A percentile compares a stretch with the other conserved stretches of the same genome.
These are phyloP conservation scores for Pneumocystis murina DNA, from an alignment of 1,139 yeast species.

Conservation along the genomic window DNA sequence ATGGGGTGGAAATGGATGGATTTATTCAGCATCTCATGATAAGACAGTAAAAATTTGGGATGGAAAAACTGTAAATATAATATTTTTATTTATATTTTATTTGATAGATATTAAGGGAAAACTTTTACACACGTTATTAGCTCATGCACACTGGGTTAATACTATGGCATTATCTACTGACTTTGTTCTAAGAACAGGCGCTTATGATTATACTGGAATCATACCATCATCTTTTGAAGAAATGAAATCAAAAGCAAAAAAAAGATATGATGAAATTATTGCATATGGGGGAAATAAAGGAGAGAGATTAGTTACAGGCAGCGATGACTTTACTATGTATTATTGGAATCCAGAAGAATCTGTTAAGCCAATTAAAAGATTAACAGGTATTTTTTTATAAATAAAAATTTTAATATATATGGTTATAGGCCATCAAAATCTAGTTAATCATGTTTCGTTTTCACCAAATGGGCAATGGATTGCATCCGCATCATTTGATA, in stretches of 20 bases:
- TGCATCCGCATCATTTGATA: slow-evolving; percentile 90
- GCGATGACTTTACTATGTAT: slow-evolving; percentile 96
- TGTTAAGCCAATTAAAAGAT: slow-evolving; percentile 70
- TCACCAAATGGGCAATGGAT: slow-evolving; percentile 89
- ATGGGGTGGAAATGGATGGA: slow-evolving; percentile 84
- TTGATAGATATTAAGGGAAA: slow-evolving; percentile 7
- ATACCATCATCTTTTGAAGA: slow-evolving; percentile 27
- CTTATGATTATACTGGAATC: slow-evolving; percentile 50
- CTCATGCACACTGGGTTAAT: slow-evolving; percentile 97
- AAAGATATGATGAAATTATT: slow-evolving; percentile 65
- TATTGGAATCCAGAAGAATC: slow-evolving; percentile 68
- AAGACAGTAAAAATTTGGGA: slow-evolving; percentile 92
- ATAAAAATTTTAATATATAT: not conserved
- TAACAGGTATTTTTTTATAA: slow-evolving; percentile 34
- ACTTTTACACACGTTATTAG: slow-evolving; percentile 57
- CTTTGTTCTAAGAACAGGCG: slow-evolving; percentile 69
- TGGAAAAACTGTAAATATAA: slow-evolving; percentile 50
- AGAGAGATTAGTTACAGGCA: slow-evolving; percentile 84
- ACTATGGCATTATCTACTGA: slow-evolving; percentile 87
- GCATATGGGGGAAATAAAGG: slow-evolving; percentile 44
- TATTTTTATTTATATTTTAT: not conserved
- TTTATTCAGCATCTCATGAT: slow-evolving; percentile 89
- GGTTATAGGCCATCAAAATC: slow-evolving; percentile 68
- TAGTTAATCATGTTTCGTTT: slow-evolving; percentile 88
- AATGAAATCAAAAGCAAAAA: slow-evolving; percentile 34